Percentiles rank a stretch among this genome's conserved stretches.
Evolutionary conservation across 2,329 filamentous ascomycete genomes (phyloP).

Genomic region (Escovopsis sp.): DNA sequence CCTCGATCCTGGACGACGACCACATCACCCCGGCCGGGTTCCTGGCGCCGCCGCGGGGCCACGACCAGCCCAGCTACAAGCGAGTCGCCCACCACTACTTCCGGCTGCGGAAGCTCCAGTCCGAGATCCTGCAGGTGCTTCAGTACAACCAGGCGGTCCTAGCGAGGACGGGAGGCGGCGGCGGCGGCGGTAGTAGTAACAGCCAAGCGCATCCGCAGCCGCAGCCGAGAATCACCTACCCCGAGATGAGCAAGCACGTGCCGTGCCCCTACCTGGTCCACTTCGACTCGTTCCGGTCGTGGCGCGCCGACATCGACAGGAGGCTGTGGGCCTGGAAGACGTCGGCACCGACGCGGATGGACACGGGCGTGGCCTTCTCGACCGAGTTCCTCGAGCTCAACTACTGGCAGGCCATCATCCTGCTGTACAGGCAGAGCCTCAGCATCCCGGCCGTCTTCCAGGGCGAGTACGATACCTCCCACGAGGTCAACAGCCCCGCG

Average conservation of each 20-base stretch:
- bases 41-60: conserved; percentile 39
- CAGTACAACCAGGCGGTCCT: conserved; percentile 83
- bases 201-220: too few species aligned
- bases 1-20: conserved; percentile 73
- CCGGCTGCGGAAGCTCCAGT: conserved; percentile 73
- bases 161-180: conserved; percentile 50
- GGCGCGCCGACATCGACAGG: conserved; percentile 76
- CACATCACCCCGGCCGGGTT: conserved; percentile 76
- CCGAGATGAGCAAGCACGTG: conserved; percentile 63
- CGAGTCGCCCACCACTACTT: conserved; percentile 87
- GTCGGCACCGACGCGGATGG: conserved; percentile 57
- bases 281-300: conserved; percentile 75
- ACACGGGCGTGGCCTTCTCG: conserved; percentile 80
- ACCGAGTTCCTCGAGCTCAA: conserved; percentile 86
- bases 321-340: conserved; percentile 78
- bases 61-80: conserved; percentile 66
- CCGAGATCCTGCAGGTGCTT: conserved; percentile 85
- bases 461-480: conserved; percentile 54
- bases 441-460: conserved; percentile 76
- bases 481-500: conserved; percentile 48
- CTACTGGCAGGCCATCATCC: conserved; percentile 94
- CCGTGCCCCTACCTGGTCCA: conserved; percentile 73
- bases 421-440: conserved; percentile 85
- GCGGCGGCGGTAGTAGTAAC: too few species aligned
- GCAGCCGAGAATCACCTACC: conserved; percentile 44